Evolutionary conservation across 305 asterid species (phyloP).

Genomic region (Withania somnifera): DNA sequence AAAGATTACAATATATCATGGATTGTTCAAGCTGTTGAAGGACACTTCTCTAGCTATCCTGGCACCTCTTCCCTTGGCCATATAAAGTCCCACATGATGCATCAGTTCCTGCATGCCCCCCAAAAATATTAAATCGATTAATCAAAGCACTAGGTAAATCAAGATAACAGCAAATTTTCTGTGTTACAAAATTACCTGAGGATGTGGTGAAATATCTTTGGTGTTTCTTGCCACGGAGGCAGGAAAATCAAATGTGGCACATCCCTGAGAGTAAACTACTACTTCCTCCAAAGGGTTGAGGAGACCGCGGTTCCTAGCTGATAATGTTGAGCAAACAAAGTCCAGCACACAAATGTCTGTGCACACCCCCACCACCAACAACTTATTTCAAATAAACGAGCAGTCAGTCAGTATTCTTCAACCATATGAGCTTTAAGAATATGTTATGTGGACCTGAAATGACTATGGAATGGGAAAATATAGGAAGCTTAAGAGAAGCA

Average conservation of each 20-base stretch:
- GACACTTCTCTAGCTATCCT: constrained; percentile 37
- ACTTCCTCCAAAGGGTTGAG: constrained; percentile 48
- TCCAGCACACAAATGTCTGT: constrained; percentile 74
- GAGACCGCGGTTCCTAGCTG: constrained; percentile 49
- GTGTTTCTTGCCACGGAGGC: constrained; percentile 25
- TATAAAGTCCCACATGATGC: constrained; percentile 63
- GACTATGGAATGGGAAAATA: background rate
- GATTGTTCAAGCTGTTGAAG: background rate
- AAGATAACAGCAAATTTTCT: background rate
- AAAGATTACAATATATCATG: background rate
- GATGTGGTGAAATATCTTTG: constrained; percentile 40
- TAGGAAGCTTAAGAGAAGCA: background rate
- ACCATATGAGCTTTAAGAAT: background rate
- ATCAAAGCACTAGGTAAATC: background rate
- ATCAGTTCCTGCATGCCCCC: constrained; percentile 34
- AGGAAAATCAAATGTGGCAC: constrained; percentile 71
- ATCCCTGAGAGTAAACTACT: constrained; percentile 46
- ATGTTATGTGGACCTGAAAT: background rate
- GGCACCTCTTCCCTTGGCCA: constrained; percentile 65
- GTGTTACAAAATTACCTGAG: constrained; percentile 29
- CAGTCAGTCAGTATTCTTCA: background rate
- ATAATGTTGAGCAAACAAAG: constrained; percentile 54
- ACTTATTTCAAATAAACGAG: constrained; percentile 11
- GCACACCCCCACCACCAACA: constrained; percentile 55
- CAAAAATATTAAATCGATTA: too few species aligned